Conservation (phyloP, 2,329 filamentous ascomycete genomes). For the Diaporthe ilicicola region DNA sequence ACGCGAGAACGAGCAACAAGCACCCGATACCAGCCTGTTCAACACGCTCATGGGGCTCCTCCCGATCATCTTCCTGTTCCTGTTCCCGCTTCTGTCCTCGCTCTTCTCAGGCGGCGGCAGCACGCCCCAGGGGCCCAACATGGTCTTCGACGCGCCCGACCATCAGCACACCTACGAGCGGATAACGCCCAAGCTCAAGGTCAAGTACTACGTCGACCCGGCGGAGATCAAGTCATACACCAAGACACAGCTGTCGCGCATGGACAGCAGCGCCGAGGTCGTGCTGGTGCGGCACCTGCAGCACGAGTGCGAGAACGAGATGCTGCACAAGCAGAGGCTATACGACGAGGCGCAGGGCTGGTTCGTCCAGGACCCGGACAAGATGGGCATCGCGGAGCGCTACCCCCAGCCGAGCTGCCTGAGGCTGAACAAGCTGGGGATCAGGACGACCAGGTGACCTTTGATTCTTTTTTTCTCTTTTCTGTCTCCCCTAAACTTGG, state of each 20-base stretch:
- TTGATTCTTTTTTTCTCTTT: not conserved
- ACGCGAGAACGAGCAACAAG: conserved; percentile 64
- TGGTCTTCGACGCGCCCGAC: conserved; percentile 77
- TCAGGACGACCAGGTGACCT: conserved; percentile 24
- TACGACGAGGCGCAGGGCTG: conserved; percentile 85
- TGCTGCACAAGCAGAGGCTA: conserved; percentile 69
- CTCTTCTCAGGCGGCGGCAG: conserved; percentile 70
- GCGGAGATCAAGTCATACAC: conserved; percentile 76
- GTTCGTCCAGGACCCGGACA: conserved; percentile 83
- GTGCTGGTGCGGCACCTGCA: conserved; percentile 74
- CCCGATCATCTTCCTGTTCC: conserved; percentile 87
- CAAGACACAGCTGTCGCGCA: conserved; percentile 71
- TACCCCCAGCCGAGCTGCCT: conserved; percentile 63
- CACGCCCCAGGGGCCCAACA: conserved; percentile 67
- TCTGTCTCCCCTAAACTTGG: not conserved
- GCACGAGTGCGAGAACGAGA: conserved; percentile 79
- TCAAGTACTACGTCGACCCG: conserved; percentile 89
- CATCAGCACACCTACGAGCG: conserved; percentile 80
- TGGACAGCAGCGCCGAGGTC: conserved; percentile 82
- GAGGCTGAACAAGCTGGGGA: conserved; percentile 55
- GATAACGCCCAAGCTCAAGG: conserved; percentile 72
- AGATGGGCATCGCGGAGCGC: conserved; percentile 74
- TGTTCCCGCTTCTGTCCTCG: conserved; percentile 84
- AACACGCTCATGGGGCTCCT: conserved; percentile 77
- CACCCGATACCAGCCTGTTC: conserved; percentile 59